Base-by-base conservation (phyloP, 192 early-diverging fungal species). In the Blastocladiella britannica region DNA sequence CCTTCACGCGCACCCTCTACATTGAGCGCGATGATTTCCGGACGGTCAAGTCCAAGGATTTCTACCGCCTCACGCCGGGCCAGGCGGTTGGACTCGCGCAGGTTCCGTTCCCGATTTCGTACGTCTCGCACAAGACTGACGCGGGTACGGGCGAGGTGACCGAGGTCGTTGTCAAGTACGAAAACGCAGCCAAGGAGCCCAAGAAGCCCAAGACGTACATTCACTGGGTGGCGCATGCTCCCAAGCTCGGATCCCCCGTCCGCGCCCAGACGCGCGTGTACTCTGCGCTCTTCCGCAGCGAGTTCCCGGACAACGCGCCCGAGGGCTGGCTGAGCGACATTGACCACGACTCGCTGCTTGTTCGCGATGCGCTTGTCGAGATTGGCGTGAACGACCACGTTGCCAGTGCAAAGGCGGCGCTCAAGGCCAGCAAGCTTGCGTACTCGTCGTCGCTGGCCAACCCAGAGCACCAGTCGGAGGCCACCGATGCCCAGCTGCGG, bases 1-100 rank as follows among this genome's bases (percentile, higher is more conserved):
- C 92, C 9, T 97, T 99, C 66, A 90, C 89, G 12, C 75, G 81
- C 29, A 79, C 79, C 20, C 60, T 99, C n/a, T 97, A 88, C 72
- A 99, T 99, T 62, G 96, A 99, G 55, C 69, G 73, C 37, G 81
- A 82, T 29, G 96, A 99, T 70, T 99, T 99, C 81, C 88, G 95
- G 64, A 78, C 82, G 61, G 69, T 80, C 55, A 89, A 89, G 59
- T 88, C 93, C 63, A 80, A 88, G 51, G 93, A 96, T 70, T 99
- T 89, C 63, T 92, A 82, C 77, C 91, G 96, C 37, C 73, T 99
- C 63, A 86, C 89, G 1, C 82, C 84, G 25, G 86, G 85, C 63
- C 91, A 92, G 75, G 78, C 84, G n/a, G 92, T 99, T 31, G 96
- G 96, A 30, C 74, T 99, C 56, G 73, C 91, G 63, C 73, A 88